Evolutionary conservation across 1,139 yeast species (phyloP).

Genomic region (Blastobotrys indianensis): DNA sequence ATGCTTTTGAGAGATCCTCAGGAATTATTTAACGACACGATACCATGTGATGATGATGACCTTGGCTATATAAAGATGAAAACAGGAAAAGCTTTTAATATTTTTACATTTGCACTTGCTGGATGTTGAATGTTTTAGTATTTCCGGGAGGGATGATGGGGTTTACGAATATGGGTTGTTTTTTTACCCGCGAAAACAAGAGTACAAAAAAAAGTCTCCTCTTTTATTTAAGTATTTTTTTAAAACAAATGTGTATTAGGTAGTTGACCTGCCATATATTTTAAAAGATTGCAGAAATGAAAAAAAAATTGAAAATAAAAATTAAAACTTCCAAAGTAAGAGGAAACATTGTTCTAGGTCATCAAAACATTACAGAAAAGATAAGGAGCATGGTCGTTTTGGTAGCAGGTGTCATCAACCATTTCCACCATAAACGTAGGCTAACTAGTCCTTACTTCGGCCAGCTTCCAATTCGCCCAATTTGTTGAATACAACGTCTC

Average conservation of each 20-base stretch:
- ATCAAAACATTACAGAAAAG: neutral
- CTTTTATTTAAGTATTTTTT: constrained; percentile 3
- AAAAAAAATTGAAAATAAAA: neutral
- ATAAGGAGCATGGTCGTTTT: neutral
- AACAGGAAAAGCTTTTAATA: neutral
- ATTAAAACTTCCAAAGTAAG: neutral
- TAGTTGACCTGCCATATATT: too few species aligned
- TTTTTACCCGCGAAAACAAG: neutral
- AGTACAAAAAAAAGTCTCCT: neutral
- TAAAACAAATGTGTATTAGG: too few species aligned
- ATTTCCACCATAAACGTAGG: neutral
- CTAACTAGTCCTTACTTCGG: constrained; percentile 16
- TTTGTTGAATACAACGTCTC: constrained; percentile 19
- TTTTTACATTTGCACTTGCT: neutral
- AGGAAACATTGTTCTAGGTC: too few species aligned
- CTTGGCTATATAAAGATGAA: neutral
- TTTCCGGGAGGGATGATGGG: too few species aligned
- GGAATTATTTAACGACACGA: too few species aligned
- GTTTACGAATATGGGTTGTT: too few species aligned
- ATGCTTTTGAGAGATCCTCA: too few species aligned
- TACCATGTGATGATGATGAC: too few species aligned
- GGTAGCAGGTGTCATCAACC: neutral
- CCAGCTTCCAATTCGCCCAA: constrained; percentile 29
- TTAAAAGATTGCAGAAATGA: neutral
- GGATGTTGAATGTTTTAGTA: too few species aligned